A percentile compares a stretch with the other conserved stretches of the same genome.
Evolutionary conservation across 2,329 filamentous ascomycete species (phyloP).

Genomic region (Epichloe glyceriae): DNA sequence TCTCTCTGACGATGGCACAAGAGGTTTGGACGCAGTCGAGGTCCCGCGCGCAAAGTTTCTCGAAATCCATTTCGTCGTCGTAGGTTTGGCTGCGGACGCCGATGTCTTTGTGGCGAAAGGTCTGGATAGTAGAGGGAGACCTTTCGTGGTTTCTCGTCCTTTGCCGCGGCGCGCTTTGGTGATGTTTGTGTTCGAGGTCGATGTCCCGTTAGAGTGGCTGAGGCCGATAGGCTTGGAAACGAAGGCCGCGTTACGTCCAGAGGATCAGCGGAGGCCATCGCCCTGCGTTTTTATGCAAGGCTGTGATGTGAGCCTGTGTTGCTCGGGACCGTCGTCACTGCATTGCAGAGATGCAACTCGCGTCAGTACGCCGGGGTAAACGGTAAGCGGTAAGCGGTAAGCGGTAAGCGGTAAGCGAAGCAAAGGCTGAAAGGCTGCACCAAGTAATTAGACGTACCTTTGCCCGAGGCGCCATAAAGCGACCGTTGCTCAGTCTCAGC

Average conservation of each 20-base stretch:
- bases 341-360: neutral
- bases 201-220: neutral
- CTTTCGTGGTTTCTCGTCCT: constrained; percentile 5
- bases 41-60: constrained; percentile 8
- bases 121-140: neutral
- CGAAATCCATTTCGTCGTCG: constrained; percentile 4
- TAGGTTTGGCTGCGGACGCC: constrained; percentile 5
- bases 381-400: no score
- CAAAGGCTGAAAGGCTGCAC: neutral
- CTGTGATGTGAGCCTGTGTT: constrained; percentile 7
- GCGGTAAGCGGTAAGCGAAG: neutral
- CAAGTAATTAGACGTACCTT: neutral
- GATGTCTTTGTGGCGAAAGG: constrained; percentile 4
- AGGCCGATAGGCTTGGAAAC: constrained; percentile 3
- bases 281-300: constrained; percentile 5
- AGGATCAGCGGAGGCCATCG: constrained; percentile 13
- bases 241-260: constrained; percentile 9
- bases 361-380: neutral
- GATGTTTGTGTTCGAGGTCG: constrained; percentile 4
- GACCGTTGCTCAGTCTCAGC: neutral
- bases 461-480: constrained; percentile 2
- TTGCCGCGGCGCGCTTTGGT: constrained; percentile 1
- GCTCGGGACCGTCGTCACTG: constrained; percentile 5
- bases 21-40: constrained; percentile 19
- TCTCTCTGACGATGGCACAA: constrained; percentile 35